Base-by-base conservation (phyloP, 371 early-diverging fungal genomes). In the Encephalitozoon intestinalis region DNA sequence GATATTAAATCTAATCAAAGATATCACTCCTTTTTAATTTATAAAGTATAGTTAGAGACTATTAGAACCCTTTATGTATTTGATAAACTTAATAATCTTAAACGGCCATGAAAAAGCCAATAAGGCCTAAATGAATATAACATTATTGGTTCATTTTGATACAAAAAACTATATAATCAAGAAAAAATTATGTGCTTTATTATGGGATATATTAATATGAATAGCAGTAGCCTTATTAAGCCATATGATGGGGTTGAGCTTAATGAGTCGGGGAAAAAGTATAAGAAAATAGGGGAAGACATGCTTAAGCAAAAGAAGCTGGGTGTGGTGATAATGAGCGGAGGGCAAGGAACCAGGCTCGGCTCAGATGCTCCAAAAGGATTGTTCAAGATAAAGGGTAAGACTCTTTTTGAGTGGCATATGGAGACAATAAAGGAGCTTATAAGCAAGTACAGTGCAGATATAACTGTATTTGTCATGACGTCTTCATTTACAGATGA, bases 261-360 rank as follows among this genome's bases (percentile, higher is more conserved):
- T 37, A 58, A 58, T n/a, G 31, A 58, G 30, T 2, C 3, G 30
- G 58, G 58, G 6, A 26, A 2, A 21, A 58, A 34, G n/a, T 58
- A 58, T 21, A 58, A 58, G 34, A 58, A 58, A 34, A 34, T 58
- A 15, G 58, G 58, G n/a, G 58, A 58, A 31, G 34, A 34, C 1
- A 9, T 34, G 30, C 58, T 58, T 58, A 58, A n/a, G 34, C 4
- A 30, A 37, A 79, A 75, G 31, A 72, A 34, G n/a, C 75, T 79
- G 7, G 79, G 71, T 3, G 79, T 79, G 2, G 79, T 79, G 2
- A 75, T 83, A 9, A 67, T 84, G 31, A 71, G 79, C 37, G 85
- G 85, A 0, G 85, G 85, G 12, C 77, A 80, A 54, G 85, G 85
- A 2, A 76, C 83, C 2, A 18, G 85, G 21, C 78, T 85, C 5